phyloP scores from a whole-genome alignment of 208 protist genomes.

The Trypanosoma melophagium region DNA sequence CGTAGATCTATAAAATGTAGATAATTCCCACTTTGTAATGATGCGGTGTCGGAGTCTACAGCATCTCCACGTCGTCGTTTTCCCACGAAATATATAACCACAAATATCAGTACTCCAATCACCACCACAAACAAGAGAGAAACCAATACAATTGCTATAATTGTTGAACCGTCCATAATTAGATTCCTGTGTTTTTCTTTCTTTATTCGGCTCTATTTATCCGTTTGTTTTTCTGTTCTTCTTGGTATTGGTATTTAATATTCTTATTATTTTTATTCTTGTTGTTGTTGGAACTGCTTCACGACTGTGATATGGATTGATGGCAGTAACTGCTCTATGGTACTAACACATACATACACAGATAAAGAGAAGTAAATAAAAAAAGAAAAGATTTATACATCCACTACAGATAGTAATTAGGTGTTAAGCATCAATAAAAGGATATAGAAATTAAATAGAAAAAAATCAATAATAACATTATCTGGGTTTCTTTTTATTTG shows the following conservation, averaged over 20 bases:
- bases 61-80: constrained; percentile 11
- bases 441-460: background rate
- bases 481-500: background rate
- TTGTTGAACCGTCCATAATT: constrained; percentile 28
- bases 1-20: constrained; percentile 64
- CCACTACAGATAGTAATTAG: constrained; percentile 2
- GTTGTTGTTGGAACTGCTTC: too few relatives aligned
- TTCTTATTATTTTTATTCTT: background rate
- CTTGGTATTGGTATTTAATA: background rate
- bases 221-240: background rate
- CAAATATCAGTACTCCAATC: constrained; percentile 33
- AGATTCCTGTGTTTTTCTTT: constrained; percentile 1
- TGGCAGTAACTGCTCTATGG: too few relatives aligned
- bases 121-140: constrained; percentile 48
- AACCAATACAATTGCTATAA: constrained; percentile 56
- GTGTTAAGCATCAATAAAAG: background rate
- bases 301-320: too few relatives aligned
- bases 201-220: background rate
- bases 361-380: constrained; percentile 9
- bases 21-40: constrained; percentile 17
- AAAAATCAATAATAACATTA: constrained; percentile 1
- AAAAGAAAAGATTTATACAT: constrained; percentile 11
- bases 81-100: constrained; percentile 40
- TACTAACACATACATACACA: background rate
- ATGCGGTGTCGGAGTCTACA: background rate